These are phyloP conservation scores for Arachnopeziza araneosa DNA, from an alignment of 2,329 filamentous ascomycete genomes.

Conservation along the genomic window DNA sequence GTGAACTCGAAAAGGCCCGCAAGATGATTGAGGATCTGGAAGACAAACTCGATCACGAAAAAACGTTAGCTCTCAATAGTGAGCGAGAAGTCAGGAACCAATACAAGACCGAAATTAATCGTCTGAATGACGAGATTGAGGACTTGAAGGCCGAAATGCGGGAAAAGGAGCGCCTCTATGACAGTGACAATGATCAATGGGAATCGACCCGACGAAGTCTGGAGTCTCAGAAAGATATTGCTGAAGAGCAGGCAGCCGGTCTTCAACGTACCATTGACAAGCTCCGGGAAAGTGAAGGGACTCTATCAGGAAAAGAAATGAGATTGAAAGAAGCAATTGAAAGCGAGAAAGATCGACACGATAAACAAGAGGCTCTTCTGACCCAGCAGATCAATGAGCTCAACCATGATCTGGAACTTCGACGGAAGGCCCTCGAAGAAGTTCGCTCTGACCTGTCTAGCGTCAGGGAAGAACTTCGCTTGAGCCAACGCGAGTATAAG, in stretches of 20 bases:
- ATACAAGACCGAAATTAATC: constrained; percentile 49
- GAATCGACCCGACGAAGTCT: constrained; percentile 60
- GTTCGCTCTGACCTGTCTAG: constrained; percentile 60
- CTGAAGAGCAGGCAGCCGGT: constrained; percentile 61
- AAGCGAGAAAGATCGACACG: constrained; percentile 66
- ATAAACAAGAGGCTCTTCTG: constrained; percentile 64
- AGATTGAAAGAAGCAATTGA: constrained; percentile 63
- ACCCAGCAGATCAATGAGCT: constrained; percentile 70
- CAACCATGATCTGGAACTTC: constrained; percentile 62
- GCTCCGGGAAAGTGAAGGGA: constrained; percentile 62
- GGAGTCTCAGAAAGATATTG: constrained; percentile 58
- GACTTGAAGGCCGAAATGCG: constrained; percentile 53
- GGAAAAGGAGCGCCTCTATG: constrained; percentile 66
- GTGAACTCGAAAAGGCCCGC: constrained; percentile 48
- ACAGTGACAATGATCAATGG: constrained; percentile 68
- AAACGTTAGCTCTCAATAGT: constrained; percentile 38
- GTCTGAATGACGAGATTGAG: constrained; percentile 45
- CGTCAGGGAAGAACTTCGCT: constrained; percentile 64
- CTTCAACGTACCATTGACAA: constrained; percentile 67
- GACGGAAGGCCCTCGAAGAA: constrained; percentile 59
- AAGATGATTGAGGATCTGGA: constrained; percentile 42
- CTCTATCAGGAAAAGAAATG: constrained; percentile 60
- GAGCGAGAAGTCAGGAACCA: constrained; percentile 54
- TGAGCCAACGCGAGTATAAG: constrained; percentile 58
- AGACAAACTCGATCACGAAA: constrained; percentile 40